phyloP scores from a whole-genome alignment of 768 basidiomycete species.

The Tulasnella sp. region DNA sequence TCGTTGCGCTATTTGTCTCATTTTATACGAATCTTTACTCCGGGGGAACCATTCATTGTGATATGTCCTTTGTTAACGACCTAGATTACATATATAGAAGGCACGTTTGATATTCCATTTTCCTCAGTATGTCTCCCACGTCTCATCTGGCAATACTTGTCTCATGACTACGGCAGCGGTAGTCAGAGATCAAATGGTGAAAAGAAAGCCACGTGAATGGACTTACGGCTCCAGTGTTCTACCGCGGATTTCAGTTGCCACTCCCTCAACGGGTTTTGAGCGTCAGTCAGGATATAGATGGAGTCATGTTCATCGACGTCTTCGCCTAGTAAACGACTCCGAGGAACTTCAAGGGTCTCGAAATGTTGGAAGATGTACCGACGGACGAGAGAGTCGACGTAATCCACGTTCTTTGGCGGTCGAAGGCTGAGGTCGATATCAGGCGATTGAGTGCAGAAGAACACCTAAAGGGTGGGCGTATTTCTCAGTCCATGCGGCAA shows the following conservation, averaged over 20 bases:
- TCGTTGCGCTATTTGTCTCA: too few relatives aligned
- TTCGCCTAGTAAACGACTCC: conserved; percentile 25
- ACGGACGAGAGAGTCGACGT: conserved; percentile 55
- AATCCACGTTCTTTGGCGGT: conserved; percentile 41
- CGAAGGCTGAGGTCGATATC: conserved; percentile 45
- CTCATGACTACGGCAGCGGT: background rate
- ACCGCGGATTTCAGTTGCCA: conserved; percentile 54
- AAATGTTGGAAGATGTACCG: conserved; percentile 44
- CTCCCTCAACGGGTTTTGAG: conserved; percentile 45
- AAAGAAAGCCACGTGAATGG: background rate
- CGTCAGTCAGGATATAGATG: conserved; percentile 50
- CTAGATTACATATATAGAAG: background rate
- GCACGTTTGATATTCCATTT: too few relatives aligned
- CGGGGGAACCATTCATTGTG: background rate
- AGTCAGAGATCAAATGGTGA: background rate
- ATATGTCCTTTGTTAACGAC: background rate
- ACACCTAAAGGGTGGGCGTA: conserved; percentile 44
- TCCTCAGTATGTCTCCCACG: conserved; percentile 12
- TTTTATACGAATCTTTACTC: too few relatives aligned
- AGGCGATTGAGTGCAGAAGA: conserved; percentile 60
- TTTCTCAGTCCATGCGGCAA: background rate
- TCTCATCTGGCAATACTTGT: conserved; percentile 7
- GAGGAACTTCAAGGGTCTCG: conserved; percentile 40
- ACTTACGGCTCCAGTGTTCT: conserved; percentile 66
- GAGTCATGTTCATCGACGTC: conserved; percentile 29